phyloP scores from a whole-genome alignment of 805 yeast genomes.

The Candida quercuum region DNA sequence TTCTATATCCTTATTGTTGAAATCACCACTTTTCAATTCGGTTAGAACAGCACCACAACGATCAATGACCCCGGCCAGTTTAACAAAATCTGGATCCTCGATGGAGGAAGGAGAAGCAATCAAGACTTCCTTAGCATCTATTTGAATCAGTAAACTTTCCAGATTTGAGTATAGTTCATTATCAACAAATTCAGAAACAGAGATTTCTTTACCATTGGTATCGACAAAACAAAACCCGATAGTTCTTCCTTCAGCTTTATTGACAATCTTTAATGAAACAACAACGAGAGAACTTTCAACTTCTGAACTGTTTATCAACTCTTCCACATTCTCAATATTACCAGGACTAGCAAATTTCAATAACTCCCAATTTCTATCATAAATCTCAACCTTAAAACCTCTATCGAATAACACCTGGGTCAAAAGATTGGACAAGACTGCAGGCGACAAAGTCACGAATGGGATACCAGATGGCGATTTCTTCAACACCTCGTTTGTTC shows the following conservation, averaged over 20 bases:
- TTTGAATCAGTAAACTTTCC: slow-evolving; percentile 81
- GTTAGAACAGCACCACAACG: slow-evolving; percentile 75
- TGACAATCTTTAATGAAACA: slow-evolving; percentile 32
- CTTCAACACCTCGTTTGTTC: slow-evolving; percentile 78
- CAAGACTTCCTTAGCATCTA: slow-evolving; percentile 83
- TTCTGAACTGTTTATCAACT: slow-evolving; percentile 44
- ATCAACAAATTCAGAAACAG: slow-evolving; percentile 76
- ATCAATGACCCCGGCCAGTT: slow-evolving; percentile 66
- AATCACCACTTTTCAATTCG: slow-evolving; percentile 50
- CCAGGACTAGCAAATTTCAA: slow-evolving; percentile 80
- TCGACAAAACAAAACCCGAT: slow-evolving; percentile 83
- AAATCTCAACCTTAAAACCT: slow-evolving; percentile 77
- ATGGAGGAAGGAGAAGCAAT: slow-evolving; percentile 37
- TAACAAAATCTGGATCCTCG: slow-evolving; percentile 51
- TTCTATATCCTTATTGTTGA: slow-evolving; percentile 63
- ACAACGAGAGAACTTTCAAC: slow-evolving; percentile 48
- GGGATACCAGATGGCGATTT: slow-evolving; percentile 43
- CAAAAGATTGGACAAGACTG: slow-evolving; percentile 62
- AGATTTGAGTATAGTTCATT: slow-evolving; percentile 83
- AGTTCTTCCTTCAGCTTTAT: slow-evolving; percentile 34
- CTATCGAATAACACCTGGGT: slow-evolving; percentile 62
- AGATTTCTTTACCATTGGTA: slow-evolving; percentile 58
- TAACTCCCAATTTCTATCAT: slow-evolving; percentile 58
- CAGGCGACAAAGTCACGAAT: slow-evolving; percentile 73
- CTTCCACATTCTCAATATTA: slow-evolving; percentile 73